These are phyloP conservation scores for Paulownia fortunei DNA, from an alignment of 257 asterid species.

Conservation along the genomic window DNA sequence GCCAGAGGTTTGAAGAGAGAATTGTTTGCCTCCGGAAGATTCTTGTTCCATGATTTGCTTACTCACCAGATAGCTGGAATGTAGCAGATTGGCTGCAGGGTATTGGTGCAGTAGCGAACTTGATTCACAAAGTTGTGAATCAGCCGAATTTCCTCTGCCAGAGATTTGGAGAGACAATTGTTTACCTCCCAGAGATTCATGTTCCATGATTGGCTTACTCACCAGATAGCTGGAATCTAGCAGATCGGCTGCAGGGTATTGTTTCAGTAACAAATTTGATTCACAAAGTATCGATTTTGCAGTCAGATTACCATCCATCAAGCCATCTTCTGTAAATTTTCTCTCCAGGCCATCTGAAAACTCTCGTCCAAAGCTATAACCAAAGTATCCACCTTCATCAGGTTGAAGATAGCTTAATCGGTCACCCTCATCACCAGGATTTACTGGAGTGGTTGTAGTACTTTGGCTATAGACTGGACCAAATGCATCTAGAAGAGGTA, in stretches of 20 bases:
- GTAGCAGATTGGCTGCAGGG: not conserved
- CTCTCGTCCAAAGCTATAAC: conserved; percentile 21
- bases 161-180: conserved; percentile 14
- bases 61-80: conserved; percentile 2
- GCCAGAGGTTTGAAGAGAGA: not conserved
- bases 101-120: conserved; percentile 20
- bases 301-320: conserved; percentile 2
- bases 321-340: conserved; percentile 26
- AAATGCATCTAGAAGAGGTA: conserved; percentile 30
- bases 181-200: conserved; percentile 18
- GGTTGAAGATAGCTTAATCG: conserved; percentile 25
- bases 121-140: conserved; percentile 7
- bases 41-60: conserved; percentile 27
- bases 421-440: conserved; percentile 23
- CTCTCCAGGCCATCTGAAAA: conserved; percentile 16
- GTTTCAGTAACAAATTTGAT: conserved; percentile 19
- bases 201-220: conserved; percentile 1
- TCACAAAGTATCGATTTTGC: conserved; percentile 12
- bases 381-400: conserved; percentile 24
- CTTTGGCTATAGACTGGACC: conserved; percentile 27
- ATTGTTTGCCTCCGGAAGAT: not conserved
- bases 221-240: conserved; percentile 19
- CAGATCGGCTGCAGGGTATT: conserved; percentile 7
- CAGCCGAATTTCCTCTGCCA: not conserved
- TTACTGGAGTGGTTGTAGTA: conserved; percentile 25